phyloP scores from a whole-genome alignment of 371 early-diverging fungal species.

The Rhizopus delemar region DNA sequence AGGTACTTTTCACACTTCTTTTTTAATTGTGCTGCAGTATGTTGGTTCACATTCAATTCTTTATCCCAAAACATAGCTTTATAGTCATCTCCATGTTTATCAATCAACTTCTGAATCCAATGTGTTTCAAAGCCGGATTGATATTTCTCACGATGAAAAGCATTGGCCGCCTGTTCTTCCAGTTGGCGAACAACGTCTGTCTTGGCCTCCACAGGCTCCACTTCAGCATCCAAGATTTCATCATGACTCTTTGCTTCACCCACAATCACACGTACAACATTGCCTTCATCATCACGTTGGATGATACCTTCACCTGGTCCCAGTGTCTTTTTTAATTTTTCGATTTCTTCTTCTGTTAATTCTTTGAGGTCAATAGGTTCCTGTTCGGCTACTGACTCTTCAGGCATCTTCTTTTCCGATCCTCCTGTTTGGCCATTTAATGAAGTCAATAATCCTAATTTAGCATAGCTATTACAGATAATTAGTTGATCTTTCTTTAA shows the following conservation, averaged over 20 bases:
- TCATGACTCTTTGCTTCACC: constrained; percentile 59
- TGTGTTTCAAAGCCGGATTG: constrained; percentile 67
- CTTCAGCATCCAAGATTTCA: constrained; percentile 58
- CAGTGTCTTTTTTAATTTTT: constrained; percentile 47
- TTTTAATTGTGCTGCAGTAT: constrained; percentile 76
- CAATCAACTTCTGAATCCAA: constrained; percentile 66
- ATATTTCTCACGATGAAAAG: constrained; percentile 51
- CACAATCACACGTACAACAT: constrained; percentile 71
- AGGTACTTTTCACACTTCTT: constrained; percentile 54
- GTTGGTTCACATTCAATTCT: constrained; percentile 80
- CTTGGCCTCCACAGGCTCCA: constrained; percentile 58
- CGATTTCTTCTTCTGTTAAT: constrained; percentile 54
- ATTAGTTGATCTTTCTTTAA: not conserved
- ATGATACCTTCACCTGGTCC: constrained; percentile 75
- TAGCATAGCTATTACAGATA: constrained; percentile 48
- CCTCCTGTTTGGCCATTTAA: constrained; percentile 83
- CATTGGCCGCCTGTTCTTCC: constrained; percentile 61
- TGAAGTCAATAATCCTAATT: constrained; percentile 73
- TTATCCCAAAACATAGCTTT: constrained; percentile 89
- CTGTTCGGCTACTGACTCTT: constrained; percentile 18
- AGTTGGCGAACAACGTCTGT: constrained; percentile 66
- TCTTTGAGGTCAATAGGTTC: constrained; percentile 48
- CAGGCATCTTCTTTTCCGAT: constrained; percentile 35
- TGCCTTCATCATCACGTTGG: constrained; percentile 84
- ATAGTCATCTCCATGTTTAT: constrained; percentile 82